phyloP scores from a whole-genome alignment of 2,329 filamentous ascomycete species.

The Microcera coccophila region DNA sequence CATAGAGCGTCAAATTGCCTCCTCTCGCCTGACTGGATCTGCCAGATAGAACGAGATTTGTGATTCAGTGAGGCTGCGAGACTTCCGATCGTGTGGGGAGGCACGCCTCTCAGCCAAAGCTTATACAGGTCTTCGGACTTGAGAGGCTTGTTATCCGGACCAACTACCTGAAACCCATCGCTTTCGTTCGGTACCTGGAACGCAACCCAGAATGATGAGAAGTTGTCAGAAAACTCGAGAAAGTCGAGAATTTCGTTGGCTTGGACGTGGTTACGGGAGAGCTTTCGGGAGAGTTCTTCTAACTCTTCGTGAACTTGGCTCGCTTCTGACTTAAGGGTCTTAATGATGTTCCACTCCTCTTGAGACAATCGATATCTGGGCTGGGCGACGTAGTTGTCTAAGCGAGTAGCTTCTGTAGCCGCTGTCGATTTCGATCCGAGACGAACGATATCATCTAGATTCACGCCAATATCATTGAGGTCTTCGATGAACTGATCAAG shows the following conservation, averaged over 20 bases:
- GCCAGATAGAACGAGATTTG: slow-evolving; percentile 47
- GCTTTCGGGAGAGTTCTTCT: slow-evolving; percentile 12
- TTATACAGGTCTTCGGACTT: slow-evolving; percentile 17
- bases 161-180: slow-evolving; percentile 46
- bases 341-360: slow-evolving; percentile 33
- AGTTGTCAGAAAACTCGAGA: slow-evolving; percentile 50
- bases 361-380: slow-evolving; percentile 30
- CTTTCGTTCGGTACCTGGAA: slow-evolving; percentile 47
- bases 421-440: slow-evolving; percentile 57
- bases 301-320: slow-evolving; percentile 21
- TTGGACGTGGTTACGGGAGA: slow-evolving; percentile 6
- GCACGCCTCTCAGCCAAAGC: slow-evolving; percentile 11
- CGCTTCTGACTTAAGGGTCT: slow-evolving; percentile 31
- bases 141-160: slow-evolving; percentile 42
- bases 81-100: neutral
- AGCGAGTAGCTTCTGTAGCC: slow-evolving; percentile 44
- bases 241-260: slow-evolving; percentile 36
- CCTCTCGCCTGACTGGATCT: slow-evolving; percentile 39
- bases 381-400: slow-evolving; percentile 38
- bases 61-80: slow-evolving; percentile 17
- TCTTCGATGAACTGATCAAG: slow-evolving; percentile 65
- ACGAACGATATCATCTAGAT: slow-evolving; percentile 49
- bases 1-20: slow-evolving; percentile 37
- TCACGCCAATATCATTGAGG: slow-evolving; percentile 56
- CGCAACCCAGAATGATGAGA: slow-evolving; percentile 51